Percentiles rank a stretch among this genome's conserved stretches.
Evolutionary conservation across 441 rosid genomes (phyloP).

Genomic region (Corymbia calophylla): DNA sequence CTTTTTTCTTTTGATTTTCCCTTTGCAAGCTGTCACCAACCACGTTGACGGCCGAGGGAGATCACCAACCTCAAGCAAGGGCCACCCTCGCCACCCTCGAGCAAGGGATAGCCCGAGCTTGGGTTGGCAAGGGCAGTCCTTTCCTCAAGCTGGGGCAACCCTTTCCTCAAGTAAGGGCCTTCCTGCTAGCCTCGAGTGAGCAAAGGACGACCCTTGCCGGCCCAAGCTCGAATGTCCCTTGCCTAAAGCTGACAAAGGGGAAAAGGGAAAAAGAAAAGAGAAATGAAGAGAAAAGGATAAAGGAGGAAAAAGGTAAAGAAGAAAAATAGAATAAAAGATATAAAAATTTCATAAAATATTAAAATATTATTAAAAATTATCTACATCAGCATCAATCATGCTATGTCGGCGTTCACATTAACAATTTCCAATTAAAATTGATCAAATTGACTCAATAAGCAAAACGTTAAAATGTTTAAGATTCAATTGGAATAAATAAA

Average conservation of each 20-base stretch:
- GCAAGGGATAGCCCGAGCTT: not conserved
- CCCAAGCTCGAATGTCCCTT: not conserved
- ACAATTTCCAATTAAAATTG: no score
- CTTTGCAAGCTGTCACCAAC: not conserved
- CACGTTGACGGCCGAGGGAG: fast-evolving
- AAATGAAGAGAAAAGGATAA: no score
- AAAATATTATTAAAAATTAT: no score
- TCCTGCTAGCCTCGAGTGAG: no score
- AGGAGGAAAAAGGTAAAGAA: not conserved
- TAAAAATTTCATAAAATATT: no score
- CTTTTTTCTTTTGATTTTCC: not conserved
- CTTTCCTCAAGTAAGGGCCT: no score
- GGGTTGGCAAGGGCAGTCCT: not conserved
- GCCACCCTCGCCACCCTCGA: fast-evolving
- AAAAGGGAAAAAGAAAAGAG: no score
- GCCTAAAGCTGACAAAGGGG: not conserved
- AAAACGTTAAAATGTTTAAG: no score
- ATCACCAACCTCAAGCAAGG: not conserved
- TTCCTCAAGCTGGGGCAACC: no score
- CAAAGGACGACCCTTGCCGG: not conserved
- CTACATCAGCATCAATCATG: not conserved
- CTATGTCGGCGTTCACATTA: no score
- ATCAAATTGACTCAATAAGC: not conserved
- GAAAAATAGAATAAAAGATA: not conserved
- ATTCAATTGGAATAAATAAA: not conserved